Evolutionary conservation across 305 asterid species (phyloP).

Genomic region (Fraxinus xanthoxyloides): DNA sequence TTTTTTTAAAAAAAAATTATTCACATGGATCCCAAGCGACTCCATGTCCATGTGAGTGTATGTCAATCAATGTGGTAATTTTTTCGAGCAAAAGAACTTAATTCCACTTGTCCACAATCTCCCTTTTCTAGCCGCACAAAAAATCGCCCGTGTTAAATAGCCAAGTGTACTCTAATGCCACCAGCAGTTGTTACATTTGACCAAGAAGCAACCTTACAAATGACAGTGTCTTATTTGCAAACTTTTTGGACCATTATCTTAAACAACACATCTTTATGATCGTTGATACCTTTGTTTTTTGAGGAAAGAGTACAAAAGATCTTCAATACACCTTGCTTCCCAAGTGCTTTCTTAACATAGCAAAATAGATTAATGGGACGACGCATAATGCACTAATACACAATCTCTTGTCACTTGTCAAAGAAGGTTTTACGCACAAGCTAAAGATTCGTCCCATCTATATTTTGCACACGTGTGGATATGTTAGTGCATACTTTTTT

Average conservation of each 20-base stretch:
- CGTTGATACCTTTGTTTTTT: conserved; percentile 47
- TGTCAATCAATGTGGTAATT: too few relatives aligned
- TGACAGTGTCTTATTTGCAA: background rate
- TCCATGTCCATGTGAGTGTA: too few relatives aligned
- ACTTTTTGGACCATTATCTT: conserved; percentile 33
- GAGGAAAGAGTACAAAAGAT: conserved; percentile 56
- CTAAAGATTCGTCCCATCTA: background rate
- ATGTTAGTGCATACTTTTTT: too few relatives aligned
- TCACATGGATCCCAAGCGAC: too few relatives aligned
- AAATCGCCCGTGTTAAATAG: background rate
- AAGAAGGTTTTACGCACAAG: background rate
- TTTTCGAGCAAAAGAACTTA: too few relatives aligned
- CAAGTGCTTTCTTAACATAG: background rate
- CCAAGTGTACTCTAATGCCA: background rate
- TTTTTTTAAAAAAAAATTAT: too few relatives aligned
- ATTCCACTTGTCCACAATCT: background rate
- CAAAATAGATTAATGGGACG: background rate
- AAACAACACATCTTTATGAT: conserved; percentile 36
- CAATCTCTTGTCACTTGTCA: too few relatives aligned
- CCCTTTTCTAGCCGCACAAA: background rate
- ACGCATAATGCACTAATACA: background rate
- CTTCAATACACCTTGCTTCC: conserved; percentile 26
- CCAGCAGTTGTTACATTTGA: background rate
- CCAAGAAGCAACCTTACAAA: background rate
- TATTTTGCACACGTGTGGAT: background rate